phyloP scores from a whole-genome alignment of 345 rosid genomes.

The Sonneratia caseolaris region DNA sequence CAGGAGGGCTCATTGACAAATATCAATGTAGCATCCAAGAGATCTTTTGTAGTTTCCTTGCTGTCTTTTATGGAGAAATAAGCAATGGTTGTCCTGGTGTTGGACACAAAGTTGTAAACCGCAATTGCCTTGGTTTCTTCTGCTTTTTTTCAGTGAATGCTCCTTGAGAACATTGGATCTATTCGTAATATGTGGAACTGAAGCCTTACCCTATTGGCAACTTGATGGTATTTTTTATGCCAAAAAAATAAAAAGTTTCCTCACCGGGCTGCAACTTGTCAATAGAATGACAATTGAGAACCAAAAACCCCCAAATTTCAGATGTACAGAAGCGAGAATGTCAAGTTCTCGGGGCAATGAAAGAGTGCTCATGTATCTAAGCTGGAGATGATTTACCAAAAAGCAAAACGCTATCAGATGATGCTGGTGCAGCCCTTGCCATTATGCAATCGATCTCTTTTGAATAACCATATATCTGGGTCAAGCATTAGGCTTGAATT shows the following conservation, averaged over 20 bases:
- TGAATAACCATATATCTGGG: not conserved
- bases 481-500: not conserved
- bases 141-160: not conserved
- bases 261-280: not conserved
- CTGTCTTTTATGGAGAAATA: conserved; percentile 3
- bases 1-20: not conserved
- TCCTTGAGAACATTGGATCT: not conserved
- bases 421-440: not conserved
- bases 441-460: not conserved
- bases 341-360: not conserved
- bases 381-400: not conserved
- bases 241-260: not conserved
- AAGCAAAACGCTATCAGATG: not conserved
- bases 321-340: not conserved
- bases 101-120: not conserved
- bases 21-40: not conserved
- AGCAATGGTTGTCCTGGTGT: not conserved
- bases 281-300: not conserved
- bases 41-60: not conserved
- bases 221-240: too few relatives aligned
- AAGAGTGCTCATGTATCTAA: not conserved
- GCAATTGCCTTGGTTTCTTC: not conserved
- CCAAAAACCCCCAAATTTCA: not conserved
- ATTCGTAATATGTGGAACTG: not conserved
- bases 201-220: not conserved